Conservation (phyloP, 768 basidiomycete genomes). For the Hygrophorus russula region DNA sequence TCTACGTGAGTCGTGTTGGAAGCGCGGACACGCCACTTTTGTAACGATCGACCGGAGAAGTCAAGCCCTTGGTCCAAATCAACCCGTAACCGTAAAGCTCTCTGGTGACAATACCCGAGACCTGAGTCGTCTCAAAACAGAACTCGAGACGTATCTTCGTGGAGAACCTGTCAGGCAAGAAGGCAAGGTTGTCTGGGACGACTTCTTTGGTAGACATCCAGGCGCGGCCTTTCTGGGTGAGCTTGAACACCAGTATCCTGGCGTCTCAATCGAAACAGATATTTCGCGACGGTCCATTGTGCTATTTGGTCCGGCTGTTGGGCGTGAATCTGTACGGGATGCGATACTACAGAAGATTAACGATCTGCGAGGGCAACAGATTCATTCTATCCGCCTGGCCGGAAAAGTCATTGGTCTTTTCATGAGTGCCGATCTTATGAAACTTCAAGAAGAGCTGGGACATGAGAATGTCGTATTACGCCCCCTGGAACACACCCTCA, state of each 20-base stretch:
- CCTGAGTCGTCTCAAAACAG: conserved; percentile 43
- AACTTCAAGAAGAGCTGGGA: conserved; percentile 40
- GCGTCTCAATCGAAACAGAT: conserved; percentile 34
- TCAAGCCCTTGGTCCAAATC: conserved; percentile 5
- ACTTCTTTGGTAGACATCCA: conserved; percentile 35
- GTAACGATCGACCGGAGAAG: conserved; percentile 10
- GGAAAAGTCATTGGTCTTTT: conserved; percentile 35
- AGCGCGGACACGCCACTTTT: conserved; percentile 18
- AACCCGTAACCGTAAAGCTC: conserved; percentile 30
- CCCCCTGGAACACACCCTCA: conserved; percentile 26
- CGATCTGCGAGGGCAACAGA: conserved; percentile 29
- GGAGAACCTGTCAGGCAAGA: conserved; percentile 45
- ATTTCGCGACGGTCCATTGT: conserved; percentile 30
- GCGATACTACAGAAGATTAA: conserved; percentile 36
- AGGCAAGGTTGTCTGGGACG: conserved; percentile 52
- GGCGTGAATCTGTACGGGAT: conserved; percentile 28
- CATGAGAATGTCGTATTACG: conserved; percentile 46
- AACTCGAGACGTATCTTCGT: conserved; percentile 49
- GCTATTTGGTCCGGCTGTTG: conserved; percentile 38
- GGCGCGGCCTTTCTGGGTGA: conserved; percentile 35
- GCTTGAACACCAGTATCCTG: conserved; percentile 26
- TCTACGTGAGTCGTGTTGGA: conserved; percentile 27
- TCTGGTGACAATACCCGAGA: conserved; percentile 37
- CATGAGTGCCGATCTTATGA: conserved; percentile 31
- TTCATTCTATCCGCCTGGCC: conserved; percentile 34